Percentiles rank a stretch among this genome's conserved stretches.
phyloP scores from a whole-genome alignment of 208 protist genomes.

The Balamuthia mandrillaris region DNA sequence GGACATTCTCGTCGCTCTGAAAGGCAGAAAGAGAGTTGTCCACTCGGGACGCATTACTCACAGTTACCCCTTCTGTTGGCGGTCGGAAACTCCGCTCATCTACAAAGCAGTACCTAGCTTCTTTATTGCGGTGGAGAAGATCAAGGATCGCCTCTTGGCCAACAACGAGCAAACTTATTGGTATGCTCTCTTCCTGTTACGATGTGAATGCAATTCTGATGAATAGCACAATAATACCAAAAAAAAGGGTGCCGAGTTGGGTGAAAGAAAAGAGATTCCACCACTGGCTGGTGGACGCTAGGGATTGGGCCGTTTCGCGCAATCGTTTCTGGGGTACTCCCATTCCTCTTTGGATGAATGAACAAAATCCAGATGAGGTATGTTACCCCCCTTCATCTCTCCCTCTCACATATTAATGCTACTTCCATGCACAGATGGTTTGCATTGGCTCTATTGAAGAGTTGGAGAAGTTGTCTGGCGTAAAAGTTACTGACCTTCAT shows the following conservation, averaged over 20 bases:
- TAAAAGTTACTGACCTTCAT: conserved; percentile 92
- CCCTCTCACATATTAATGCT: not conserved
- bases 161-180: conserved; percentile 94
- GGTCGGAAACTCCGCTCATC: conserved; percentile 93
- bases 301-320: conserved; percentile 98
- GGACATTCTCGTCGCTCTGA: conserved; percentile 90
- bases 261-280: conserved; percentile 96
- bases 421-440: conserved; percentile 85
- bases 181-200: conserved; percentile 38
- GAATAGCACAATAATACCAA: not conserved
- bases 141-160: conserved; percentile 90
- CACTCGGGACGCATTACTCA: conserved; percentile 86
- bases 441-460: conserved; percentile 92
- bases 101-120: conserved; percentile 97
- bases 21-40: conserved; percentile 85
- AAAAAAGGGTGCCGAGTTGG: conserved; percentile 88
- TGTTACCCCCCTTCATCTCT: not conserved
- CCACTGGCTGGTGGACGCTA: conserved; percentile 96
- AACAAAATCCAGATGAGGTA: conserved; percentile 60
- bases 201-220: not conserved
- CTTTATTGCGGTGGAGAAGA: conserved; percentile 96
- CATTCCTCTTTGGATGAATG: conserved; percentile 94
- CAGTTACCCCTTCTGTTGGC: conserved; percentile 99
- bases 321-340: conserved; percentile 98
- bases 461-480: conserved; percentile 90